Evolutionary conservation across 2,329 filamentous ascomycete genomes (phyloP).

Genomic region (Hymenoscyphus fructigenus): DNA sequence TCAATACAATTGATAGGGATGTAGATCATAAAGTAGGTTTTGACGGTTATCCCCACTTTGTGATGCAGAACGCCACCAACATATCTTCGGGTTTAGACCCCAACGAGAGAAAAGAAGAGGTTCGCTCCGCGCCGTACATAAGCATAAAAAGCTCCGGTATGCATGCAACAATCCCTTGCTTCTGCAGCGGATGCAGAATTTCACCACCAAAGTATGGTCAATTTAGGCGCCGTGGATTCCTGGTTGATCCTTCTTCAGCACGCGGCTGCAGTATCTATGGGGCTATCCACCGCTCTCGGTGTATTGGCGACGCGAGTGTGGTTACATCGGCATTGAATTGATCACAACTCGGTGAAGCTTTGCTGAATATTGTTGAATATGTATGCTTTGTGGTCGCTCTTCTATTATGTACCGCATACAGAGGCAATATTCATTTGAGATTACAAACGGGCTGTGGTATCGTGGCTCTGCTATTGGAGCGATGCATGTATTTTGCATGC

Average conservation of each 20-base stretch:
- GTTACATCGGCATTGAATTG: conserved; percentile 3
- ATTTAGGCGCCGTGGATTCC: neutral
- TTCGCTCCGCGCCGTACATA: conserved; percentile 17
- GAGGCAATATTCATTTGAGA: too few relatives aligned
- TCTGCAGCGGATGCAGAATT: conserved; percentile 4
- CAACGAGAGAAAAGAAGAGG: conserved; percentile 8
- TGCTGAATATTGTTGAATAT: too few relatives aligned
- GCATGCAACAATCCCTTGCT: conserved; percentile 12
- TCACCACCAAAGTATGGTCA: neutral
- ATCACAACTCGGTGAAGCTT: conserved; percentile 3
- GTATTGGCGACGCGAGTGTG: conserved; percentile 5
- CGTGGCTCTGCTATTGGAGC: neutral
- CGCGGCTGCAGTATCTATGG: neutral
- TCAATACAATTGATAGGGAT: neutral
- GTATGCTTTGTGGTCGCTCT: too few relatives aligned
- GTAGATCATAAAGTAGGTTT: neutral
- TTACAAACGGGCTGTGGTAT: neutral
- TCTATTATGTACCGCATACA: too few relatives aligned
- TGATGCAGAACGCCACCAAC: conserved; percentile 14
- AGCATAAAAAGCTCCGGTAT: conserved; percentile 17
- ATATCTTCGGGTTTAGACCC: conserved; percentile 5
- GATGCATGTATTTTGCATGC: neutral
- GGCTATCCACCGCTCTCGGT: neutral
- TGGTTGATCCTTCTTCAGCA: neutral
- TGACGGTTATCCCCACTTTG: neutral